These are phyloP conservation scores for Cylindrotheca fusiformis DNA, from an alignment of 108 stramenopile genomes.

Conservation along the genomic window DNA sequence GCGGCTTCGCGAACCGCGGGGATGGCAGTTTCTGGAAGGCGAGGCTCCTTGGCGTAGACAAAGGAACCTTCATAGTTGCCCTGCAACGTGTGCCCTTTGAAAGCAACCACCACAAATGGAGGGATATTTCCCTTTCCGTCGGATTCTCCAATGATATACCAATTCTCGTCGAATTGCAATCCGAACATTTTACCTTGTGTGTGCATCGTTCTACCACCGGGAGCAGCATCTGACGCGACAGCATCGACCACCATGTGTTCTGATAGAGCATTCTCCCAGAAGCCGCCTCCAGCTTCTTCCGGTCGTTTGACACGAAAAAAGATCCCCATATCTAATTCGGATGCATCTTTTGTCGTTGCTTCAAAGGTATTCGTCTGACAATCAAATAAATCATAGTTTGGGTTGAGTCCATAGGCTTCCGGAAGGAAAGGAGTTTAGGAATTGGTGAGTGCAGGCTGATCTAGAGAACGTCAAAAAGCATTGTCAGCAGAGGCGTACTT, in stretches of 20 bases:
- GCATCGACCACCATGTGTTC: conserved; percentile 89
- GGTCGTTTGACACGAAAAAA: conserved; percentile 84
- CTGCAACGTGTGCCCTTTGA: conserved; percentile 94
- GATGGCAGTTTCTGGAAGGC: conserved; percentile 65
- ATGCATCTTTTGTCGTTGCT: conserved; percentile 36
- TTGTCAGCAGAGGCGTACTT: conserved; percentile 13
- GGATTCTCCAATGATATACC: conserved; percentile 87
- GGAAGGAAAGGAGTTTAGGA: neutral
- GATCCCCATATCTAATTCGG: conserved; percentile 81
- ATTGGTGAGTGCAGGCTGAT: neutral
- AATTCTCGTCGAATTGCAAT: conserved; percentile 89
- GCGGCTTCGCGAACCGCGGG: conserved; percentile 80
- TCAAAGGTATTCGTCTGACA: conserved; percentile 91
- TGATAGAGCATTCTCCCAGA: conserved; percentile 83
- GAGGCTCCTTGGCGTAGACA: conserved; percentile 83
- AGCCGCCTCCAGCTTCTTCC: conserved; percentile 72
- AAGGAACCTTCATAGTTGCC: conserved; percentile 96
- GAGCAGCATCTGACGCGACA: conserved; percentile 4
- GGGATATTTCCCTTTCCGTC: conserved; percentile 66
- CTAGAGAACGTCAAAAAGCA: no score
- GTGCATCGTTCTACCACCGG: conserved; percentile 66
- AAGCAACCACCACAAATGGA: conserved; percentile 88
- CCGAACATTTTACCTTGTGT: conserved; percentile 94
- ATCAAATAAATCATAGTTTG: conserved; percentile 93
- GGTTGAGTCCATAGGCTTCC: conserved; percentile 77